These are phyloP conservation scores for Leccinum ochraceum DNA, from an alignment of 768 basidiomycete species.

Conservation along the genomic window DNA sequence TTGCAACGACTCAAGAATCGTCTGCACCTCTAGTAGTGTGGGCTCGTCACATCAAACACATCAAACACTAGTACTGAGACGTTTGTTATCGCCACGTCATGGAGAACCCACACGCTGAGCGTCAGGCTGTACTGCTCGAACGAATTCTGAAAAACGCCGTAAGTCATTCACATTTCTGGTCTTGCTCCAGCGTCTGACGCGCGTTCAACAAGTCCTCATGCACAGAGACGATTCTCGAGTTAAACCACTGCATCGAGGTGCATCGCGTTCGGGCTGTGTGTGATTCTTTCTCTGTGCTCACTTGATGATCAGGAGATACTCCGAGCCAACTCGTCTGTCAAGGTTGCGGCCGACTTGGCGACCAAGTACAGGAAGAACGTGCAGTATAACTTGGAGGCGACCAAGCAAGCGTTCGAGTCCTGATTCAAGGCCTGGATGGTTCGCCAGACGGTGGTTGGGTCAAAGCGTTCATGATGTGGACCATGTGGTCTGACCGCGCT, in stretches of 20 bases:
- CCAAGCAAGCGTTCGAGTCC: slow-evolving; percentile 37
- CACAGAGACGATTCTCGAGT: slow-evolving; percentile 85
- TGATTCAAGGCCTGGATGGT: not conserved
- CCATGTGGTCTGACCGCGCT: not conserved
- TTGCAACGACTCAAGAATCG: not conserved
- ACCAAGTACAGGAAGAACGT: slow-evolving; percentile 92
- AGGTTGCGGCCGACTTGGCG: slow-evolving; percentile 79
- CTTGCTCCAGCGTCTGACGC: not conserved
- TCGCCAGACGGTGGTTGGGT: not conserved
- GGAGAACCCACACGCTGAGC: slow-evolving; percentile 95
- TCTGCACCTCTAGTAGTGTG: too few species aligned
- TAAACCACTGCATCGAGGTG: slow-evolving; percentile 88
- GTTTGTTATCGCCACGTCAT: slow-evolving; percentile 32
- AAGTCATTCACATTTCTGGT: slow-evolving; percentile 27
- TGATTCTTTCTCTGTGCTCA: not conserved
- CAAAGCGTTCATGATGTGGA: not conserved
- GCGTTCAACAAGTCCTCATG: slow-evolving; percentile 71
- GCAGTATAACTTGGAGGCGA: slow-evolving; percentile 85
- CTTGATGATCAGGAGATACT: slow-evolving; percentile 63
- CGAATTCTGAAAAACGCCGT: slow-evolving; percentile 91
- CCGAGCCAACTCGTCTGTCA: slow-evolving; percentile 73
- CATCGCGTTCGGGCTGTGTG: not conserved
- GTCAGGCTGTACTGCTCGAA: slow-evolving; percentile 87
- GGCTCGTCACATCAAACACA: not conserved
- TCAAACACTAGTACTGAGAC: not conserved